phyloP scores from a whole-genome alignment of 495 filamentous ascomycete genomes.

The Podospora pseudocomata region DNA sequence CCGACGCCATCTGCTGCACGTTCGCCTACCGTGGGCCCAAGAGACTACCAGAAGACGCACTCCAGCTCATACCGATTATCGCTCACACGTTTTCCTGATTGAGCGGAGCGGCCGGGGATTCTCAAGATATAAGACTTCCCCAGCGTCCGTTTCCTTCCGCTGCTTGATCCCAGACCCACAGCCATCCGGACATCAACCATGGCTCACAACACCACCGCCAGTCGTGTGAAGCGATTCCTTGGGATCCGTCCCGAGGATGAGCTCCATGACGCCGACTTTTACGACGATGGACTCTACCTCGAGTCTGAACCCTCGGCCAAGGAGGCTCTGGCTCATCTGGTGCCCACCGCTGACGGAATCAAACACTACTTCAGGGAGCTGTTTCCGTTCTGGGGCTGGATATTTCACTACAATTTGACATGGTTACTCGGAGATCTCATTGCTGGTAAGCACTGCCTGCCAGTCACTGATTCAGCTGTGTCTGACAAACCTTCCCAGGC shows the following conservation, averaged over 20 bases:
- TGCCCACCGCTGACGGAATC: slow-evolving; percentile 52
- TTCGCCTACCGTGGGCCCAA: slow-evolving; percentile 1
- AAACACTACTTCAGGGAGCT: slow-evolving; percentile 49
- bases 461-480: neutral
- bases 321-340: slow-evolving; percentile 61
- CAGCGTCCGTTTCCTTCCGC: neutral
- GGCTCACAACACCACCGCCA: slow-evolving; percentile 19
- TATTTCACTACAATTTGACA: slow-evolving; percentile 50
- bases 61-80: neutral
- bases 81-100: neutral
- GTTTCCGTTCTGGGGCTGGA: slow-evolving; percentile 50
- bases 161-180: slow-evolving; percentile 1
- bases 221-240: slow-evolving; percentile 31
- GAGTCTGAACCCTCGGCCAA: slow-evolving; percentile 69
- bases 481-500: slow-evolving; percentile 12
- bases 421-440: slow-evolving; percentile 51
- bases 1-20: slow-evolving; percentile 1
- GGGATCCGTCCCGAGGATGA: slow-evolving; percentile 26
- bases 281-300: slow-evolving; percentile 59
- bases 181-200: slow-evolving; percentile 18
- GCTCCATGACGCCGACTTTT: slow-evolving; percentile 23
- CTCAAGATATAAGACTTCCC: slow-evolving; percentile 22
- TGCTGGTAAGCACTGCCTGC: slow-evolving; percentile 32
- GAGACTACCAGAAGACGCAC: neutral
- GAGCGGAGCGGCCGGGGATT: neutral